Evolutionary conservation across 2,329 filamentous ascomycete genomes (phyloP), one percentile per base, ranked within the genome.

Genomic region (Fusarium stilboides): DNA sequence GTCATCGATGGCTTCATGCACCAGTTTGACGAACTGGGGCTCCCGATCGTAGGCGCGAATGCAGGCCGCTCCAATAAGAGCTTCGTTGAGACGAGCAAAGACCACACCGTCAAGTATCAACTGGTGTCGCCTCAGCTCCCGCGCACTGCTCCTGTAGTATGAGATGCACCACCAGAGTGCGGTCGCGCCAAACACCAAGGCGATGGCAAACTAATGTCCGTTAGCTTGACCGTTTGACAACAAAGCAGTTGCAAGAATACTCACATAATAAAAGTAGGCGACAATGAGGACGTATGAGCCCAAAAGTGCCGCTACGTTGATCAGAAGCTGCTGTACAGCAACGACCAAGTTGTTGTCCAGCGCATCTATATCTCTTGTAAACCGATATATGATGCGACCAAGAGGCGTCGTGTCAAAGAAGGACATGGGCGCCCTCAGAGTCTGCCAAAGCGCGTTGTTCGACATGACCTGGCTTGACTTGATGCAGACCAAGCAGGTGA

Each of bases 31-130:
- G 5, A 47, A 55, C 42, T 47, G 42, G 0, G 19, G 42, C 22
- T 55, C 31, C 17, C 42, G 19, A 24, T 44, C 50, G 8, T 44
- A 37, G 31, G 42, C 51, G 1, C 22, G 22, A 28, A 55, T 55
- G 3, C 42, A 47, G 17, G 31, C 42, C 8, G 51, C 42, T 20
- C 42, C 51, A 8, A 55, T 55, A 3, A 36, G 40, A 36, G 51
- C 28, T 55, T 55, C 42, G 17, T 47, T 55, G 5, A 55, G 51
- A 37, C 22, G 40, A 55, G 42, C 40, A 37, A 55, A 47, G 10
- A 37, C 22, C 28, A 55, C 40, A 14, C 51, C 31, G 3, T 53
- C 50, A 22, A 51, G 34, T 42, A 51, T 17, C 5, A 51, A 4
- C 20, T 51, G 47, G 9, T 51, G 34, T 28, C 34, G 22, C 24